phyloP scores from a whole-genome alignment of 2,329 filamentous ascomycete genomes.

The Diplodia mutila region DNA sequence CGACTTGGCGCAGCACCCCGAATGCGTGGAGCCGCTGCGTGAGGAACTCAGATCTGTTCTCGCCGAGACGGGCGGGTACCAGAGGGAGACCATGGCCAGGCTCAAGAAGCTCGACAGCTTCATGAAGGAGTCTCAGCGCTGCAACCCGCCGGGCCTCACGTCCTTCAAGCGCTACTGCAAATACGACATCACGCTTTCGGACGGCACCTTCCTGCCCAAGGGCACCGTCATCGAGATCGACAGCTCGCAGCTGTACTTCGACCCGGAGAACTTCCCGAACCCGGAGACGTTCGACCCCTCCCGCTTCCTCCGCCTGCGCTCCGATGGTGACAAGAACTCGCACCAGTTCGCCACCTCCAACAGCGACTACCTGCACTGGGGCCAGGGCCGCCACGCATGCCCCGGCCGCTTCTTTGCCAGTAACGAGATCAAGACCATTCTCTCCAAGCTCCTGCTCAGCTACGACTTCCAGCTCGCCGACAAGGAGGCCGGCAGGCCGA shows the following conservation, averaged over 20 bases:
- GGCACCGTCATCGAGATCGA: conserved; percentile 30
- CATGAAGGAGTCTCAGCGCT: conserved; percentile 31
- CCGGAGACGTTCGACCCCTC: conserved; percentile 28
- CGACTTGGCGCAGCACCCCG: conserved; percentile 29
- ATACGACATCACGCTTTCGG: conserved; percentile 28
- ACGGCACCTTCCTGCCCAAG: conserved; percentile 29
- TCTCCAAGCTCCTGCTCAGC: conserved; percentile 34
- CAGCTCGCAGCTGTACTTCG: conserved; percentile 24
- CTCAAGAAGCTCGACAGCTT: conserved; percentile 32
- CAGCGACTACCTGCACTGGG: conserved; percentile 33
- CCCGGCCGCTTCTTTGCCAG: conserved; percentile 41
- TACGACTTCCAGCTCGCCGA: conserved; percentile 35
- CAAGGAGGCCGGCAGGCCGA: conserved; percentile 13
- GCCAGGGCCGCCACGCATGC: conserved; percentile 39
- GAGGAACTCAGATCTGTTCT: conserved; percentile 26
- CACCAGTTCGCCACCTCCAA: conserved; percentile 39
- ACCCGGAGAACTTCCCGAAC: conserved; percentile 26
- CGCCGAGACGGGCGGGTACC: conserved; percentile 26
- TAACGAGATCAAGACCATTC: conserved; percentile 41
- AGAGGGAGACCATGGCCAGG: conserved; percentile 27
- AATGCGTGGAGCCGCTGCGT: conserved; percentile 29
- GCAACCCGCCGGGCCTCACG: conserved; percentile 28
- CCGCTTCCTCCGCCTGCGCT: conserved; percentile 27
- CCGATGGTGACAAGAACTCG: conserved; percentile 19
- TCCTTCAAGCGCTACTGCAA: conserved; percentile 29